Evolutionary conservation across 345 rosid species (phyloP), one percentile per base, ranked within the genome.

Genomic region (Brassica rapa): DNA sequence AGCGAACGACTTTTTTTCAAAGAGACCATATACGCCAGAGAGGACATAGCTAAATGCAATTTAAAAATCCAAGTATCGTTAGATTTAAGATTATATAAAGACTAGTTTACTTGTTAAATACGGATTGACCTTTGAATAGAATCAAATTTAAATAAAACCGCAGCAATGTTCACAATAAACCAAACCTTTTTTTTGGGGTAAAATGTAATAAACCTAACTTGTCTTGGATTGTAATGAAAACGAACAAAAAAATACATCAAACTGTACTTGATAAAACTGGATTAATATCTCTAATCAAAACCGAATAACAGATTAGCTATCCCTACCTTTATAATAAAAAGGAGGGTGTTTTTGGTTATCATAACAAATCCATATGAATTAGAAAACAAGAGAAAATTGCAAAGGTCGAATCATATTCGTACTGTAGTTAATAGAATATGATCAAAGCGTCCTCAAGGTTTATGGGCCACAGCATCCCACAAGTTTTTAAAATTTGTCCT

Each of bases 361-460:
- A 39, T 39, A 39, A 39, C 46, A 39, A 39, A 39, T 39, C 14
- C 46, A 39, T 39, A 39, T 10, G 14, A 49, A 49, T 49, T 49
- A 49, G 56, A 49, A 49, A 49, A 49, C 56, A 49, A 5, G 56
- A 49, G 16, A 49, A 49, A 49, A n/a, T 14, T 11, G 53, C 65
- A 39, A 77, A 55, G 60, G 66, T 71, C 65, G 77, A 78, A 71
- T 64, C 73, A 57, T 66, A 78, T 78, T 78, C 82, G 30, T 32
- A 39, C 59, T 27, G 60, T 60, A n/a, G 63, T 60, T 27, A 25
- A 27, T 7, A 66, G 77, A 72, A 72, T 66, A 66, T 39, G 69
- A 66, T 21, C 29, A 24, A n/a, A 60, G 82, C 77, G 73, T 66
- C 73, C 3, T 72, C 4, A 55, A 27, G 10, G 73, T 59, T 11